Conservation (phyloP, 345 rosid species). For the Hypericum androsaemum region DNA sequence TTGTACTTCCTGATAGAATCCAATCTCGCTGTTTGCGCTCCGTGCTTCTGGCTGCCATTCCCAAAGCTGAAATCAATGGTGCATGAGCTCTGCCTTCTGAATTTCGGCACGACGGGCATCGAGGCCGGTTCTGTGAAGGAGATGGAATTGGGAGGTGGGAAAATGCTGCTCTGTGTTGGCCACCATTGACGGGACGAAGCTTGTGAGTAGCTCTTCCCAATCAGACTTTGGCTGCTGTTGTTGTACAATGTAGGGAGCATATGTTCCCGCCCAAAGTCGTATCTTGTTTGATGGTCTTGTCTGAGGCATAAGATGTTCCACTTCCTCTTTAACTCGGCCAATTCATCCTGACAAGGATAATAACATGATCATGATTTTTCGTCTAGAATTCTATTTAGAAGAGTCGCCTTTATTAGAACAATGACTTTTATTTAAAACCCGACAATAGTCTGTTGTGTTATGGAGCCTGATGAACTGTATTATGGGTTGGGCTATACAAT, state of each 20-base stretch:
- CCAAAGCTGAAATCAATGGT: conserved; percentile 54
- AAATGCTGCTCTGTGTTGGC: conserved; percentile 35
- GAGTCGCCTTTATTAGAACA: too few species aligned
- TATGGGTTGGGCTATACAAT: too few species aligned
- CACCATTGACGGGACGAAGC: conserved; percentile 41
- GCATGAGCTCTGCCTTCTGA: conserved; percentile 60
- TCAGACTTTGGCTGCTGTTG: conserved; percentile 20
- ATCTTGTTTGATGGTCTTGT: conserved; percentile 35
- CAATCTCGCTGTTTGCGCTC: conserved; percentile 38
- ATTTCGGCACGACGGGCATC: conserved; percentile 46
- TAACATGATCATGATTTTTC: too few species aligned
- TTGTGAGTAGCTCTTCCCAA: conserved; percentile 21
- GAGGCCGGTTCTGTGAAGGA: conserved; percentile 34
- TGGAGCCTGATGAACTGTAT: too few species aligned
- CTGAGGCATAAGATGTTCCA: conserved; percentile 67
- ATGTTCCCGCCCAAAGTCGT: conserved; percentile 5
- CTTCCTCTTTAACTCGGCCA: conserved; percentile 46
- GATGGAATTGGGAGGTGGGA: conserved; percentile 34
- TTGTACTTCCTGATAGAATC: conserved; percentile 42
- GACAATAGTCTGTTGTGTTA: too few species aligned
- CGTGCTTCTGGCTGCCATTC: conserved; percentile 19
- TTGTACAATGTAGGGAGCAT: conserved; percentile 9
- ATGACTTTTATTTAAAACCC: too few species aligned
- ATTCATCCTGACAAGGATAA: conserved; percentile 39
- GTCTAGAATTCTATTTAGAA: too few species aligned